These are phyloP conservation scores for Populus hybrid DNA, from an alignment of 441 rosid species.

Conservation along the genomic window DNA sequence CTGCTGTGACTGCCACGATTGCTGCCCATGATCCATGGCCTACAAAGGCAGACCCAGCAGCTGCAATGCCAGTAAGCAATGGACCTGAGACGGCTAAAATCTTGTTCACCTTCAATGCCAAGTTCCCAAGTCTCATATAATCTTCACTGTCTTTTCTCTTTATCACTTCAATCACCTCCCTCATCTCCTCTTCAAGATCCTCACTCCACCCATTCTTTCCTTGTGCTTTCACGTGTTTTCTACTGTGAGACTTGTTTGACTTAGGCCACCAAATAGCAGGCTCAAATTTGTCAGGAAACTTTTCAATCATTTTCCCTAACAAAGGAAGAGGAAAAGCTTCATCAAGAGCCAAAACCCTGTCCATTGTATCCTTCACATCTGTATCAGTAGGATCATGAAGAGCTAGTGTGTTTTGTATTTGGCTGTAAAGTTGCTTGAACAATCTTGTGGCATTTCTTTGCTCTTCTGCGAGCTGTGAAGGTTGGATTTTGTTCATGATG, in stretches of 20 bases:
- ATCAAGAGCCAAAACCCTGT: slow-evolving; percentile 50
- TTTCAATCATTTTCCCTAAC: slow-evolving; percentile 61
- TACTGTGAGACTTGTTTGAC: neutral
- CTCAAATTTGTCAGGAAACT: slow-evolving; percentile 47
- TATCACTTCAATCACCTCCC: slow-evolving; percentile 12
- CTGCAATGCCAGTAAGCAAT: slow-evolving; percentile 56
- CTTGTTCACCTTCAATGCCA: slow-evolving; percentile 54
- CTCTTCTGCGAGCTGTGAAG: slow-evolving; percentile 69
- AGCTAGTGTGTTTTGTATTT: slow-evolving; percentile 30
- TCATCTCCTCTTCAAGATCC: slow-evolving; percentile 35
- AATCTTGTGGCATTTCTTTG: slow-evolving; percentile 61
- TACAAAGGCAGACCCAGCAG: slow-evolving; percentile 37
- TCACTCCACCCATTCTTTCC: slow-evolving; percentile 19
- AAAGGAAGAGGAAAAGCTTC: slow-evolving; percentile 67
- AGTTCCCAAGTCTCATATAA: slow-evolving; percentile 51
- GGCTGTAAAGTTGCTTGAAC: slow-evolving; percentile 43
- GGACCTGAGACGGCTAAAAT: slow-evolving; percentile 61
- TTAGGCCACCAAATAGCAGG: slow-evolving; percentile 74
- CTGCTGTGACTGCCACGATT: slow-evolving; percentile 35
- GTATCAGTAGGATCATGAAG: slow-evolving; percentile 19
- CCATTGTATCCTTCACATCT: slow-evolving; percentile 46
- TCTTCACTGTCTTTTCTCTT: slow-evolving; percentile 61
- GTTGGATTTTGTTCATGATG: slow-evolving; percentile 70
- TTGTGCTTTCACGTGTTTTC: neutral
- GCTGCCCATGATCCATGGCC: slow-evolving; percentile 37